A percentile compares a stretch with the other conserved stretches of the same genome.
These are phyloP conservation scores for Immersiporthe knoxdaviesiana DNA, from an alignment of 2,329 filamentous ascomycete genomes.

Conservation along the genomic window DNA sequence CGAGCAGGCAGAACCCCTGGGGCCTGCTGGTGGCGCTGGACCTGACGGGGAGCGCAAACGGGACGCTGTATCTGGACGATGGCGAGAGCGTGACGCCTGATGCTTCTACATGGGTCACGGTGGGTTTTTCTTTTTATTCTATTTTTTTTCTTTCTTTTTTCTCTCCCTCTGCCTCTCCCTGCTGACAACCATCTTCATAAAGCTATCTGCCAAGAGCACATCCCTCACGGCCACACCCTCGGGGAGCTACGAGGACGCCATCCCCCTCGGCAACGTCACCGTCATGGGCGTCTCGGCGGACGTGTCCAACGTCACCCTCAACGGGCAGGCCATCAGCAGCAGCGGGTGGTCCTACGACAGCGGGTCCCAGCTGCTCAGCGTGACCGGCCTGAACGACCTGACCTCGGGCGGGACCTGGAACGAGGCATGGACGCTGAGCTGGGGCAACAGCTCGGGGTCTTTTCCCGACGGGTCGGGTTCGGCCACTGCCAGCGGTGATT, in stretches of 20 bases:
- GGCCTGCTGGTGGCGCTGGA: slow-evolving; percentile 66
- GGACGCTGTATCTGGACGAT: slow-evolving; percentile 73
- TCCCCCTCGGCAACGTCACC: slow-evolving; percentile 64
- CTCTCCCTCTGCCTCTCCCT: neutral
- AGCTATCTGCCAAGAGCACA: slow-evolving; percentile 48
- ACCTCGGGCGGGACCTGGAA: slow-evolving; percentile 62
- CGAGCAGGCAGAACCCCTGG: slow-evolving; percentile 67
- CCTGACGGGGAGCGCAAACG: slow-evolving; percentile 57
- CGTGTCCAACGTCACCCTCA: slow-evolving; percentile 53
- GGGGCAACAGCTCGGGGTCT: slow-evolving; percentile 40
- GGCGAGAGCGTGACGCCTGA: slow-evolving; percentile 67
- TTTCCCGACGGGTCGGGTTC: no score
- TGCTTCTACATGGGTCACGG: slow-evolving; percentile 57
- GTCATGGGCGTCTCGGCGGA: slow-evolving; percentile 57
- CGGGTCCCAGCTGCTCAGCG: slow-evolving; percentile 50
- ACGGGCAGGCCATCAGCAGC: slow-evolving; percentile 48
- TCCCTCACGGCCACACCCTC: slow-evolving; percentile 51
- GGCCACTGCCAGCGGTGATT: no score
- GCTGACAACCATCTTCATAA: slow-evolving; percentile 41
- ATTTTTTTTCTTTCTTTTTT: neutral
- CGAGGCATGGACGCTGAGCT: slow-evolving; percentile 59
- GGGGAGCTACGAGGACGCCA: slow-evolving; percentile 60
- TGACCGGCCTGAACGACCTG: slow-evolving; percentile 52
- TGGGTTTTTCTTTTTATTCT: slow-evolving; percentile 34
- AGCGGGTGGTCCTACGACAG: slow-evolving; percentile 51